Conservation (phyloP, 129 eudicot genomes). For the Logfia minima region DNA sequence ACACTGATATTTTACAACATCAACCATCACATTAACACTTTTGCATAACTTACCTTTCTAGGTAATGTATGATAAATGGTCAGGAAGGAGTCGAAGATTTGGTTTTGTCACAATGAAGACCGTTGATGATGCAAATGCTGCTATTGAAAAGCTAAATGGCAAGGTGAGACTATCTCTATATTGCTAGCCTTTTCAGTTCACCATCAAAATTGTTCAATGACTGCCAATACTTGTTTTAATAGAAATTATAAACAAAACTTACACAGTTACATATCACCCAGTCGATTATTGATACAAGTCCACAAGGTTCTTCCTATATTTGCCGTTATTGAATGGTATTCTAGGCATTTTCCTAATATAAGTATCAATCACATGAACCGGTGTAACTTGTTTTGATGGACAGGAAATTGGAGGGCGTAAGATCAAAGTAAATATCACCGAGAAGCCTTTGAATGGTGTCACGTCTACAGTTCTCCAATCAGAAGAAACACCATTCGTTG, state of each 20-base stretch:
- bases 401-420: slow-evolving; percentile 90
- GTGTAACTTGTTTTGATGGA: slow-evolving; percentile 10
- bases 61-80: slow-evolving; percentile 94
- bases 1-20: neutral
- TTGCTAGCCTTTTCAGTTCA: neutral
- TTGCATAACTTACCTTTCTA: slow-evolving; percentile 18
- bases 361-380: neutral
- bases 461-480: slow-evolving; percentile 52
- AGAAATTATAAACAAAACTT: neutral
- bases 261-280: neutral
- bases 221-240: neutral
- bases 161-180: slow-evolving; percentile 47
- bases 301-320: neutral
- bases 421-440: slow-evolving; percentile 86
- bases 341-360: neutral
- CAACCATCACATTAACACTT: slow-evolving; percentile 1
- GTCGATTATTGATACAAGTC: neutral
- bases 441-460: slow-evolving; percentile 62
- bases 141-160: slow-evolving; percentile 74
- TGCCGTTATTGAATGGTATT: neutral
- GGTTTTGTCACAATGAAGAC: slow-evolving; percentile 93
- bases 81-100: slow-evolving; percentile 86
- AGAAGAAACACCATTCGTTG: slow-evolving; percentile 77
- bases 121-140: slow-evolving; percentile 86
- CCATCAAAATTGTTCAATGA: neutral